Evolutionary conservation across 75 land plant genomes (phyloP).

Genomic region (Sequoia sempervirens): DNA sequence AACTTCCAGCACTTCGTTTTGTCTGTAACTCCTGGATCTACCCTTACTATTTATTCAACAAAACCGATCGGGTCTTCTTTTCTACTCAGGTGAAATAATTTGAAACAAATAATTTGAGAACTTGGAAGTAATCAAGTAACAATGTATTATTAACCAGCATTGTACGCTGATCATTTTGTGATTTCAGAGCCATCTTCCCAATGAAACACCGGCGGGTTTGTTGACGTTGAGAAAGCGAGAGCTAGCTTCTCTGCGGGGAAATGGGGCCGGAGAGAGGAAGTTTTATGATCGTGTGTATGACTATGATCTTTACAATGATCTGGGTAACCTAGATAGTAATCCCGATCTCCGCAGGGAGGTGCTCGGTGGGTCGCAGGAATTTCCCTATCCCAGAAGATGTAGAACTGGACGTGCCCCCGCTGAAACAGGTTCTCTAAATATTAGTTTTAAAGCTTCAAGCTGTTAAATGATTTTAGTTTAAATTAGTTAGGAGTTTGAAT

Average conservation of each 20-base stretch:
- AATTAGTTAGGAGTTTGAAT: too few relatives aligned
- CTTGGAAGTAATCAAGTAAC: too few relatives aligned
- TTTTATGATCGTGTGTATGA: slow-evolving; percentile 67
- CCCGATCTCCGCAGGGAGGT: slow-evolving; percentile 34
- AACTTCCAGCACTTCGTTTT: too few relatives aligned
- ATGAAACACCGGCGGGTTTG: slow-evolving; percentile 32
- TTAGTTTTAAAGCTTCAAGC: too few relatives aligned
- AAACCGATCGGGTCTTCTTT: too few relatives aligned
- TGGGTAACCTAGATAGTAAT: slow-evolving; percentile 71
- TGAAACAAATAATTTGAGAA: too few relatives aligned
- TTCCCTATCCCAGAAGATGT: slow-evolving; percentile 75
- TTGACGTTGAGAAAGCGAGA: slow-evolving; percentile 37
- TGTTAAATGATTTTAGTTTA: too few relatives aligned
- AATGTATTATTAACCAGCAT: too few relatives aligned
- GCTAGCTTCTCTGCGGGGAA: slow-evolving; percentile 48
- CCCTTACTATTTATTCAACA: too few relatives aligned
- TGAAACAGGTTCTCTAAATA: slow-evolving; percentile 25
- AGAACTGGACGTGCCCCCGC: slow-evolving; percentile 62
- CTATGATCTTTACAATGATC: slow-evolving; percentile 81
- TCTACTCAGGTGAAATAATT: too few relatives aligned
- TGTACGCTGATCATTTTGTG: not conserved
- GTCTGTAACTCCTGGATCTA: too few relatives aligned
- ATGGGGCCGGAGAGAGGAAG: slow-evolving; percentile 63
- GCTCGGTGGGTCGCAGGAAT: slow-evolving; percentile 59
- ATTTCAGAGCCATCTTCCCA: slow-evolving; percentile 34